Percentiles rank a stretch among this genome's conserved stretches.
Conservation (phyloP, 2,329 filamentous ascomycete genomes). For the Fusarium ambrosium region DNA sequence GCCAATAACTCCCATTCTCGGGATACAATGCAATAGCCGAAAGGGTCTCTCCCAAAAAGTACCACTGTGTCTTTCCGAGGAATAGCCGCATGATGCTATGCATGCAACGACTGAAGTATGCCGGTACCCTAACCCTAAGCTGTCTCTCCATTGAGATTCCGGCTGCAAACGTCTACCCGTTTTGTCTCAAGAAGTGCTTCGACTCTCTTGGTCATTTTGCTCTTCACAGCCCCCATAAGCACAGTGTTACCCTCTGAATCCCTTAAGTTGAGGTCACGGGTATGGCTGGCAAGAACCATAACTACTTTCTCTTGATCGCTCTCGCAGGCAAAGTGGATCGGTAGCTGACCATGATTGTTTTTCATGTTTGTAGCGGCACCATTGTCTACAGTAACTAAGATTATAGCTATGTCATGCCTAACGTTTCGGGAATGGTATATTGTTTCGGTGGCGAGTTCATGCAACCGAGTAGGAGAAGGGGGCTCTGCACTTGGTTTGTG, state of each 20-base stretch:
- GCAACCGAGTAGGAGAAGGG: background rate
- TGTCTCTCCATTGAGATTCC: background rate
- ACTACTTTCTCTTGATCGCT: rapidly evolving
- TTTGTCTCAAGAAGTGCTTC: background rate
- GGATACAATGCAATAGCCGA: too few species aligned
- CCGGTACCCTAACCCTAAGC: background rate
- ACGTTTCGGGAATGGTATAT: rapidly evolving
- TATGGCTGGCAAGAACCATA: background rate
- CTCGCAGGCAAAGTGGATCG: background rate
- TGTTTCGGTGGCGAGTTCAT: background rate
- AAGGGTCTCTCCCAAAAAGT: too few species aligned
- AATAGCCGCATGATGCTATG: too few species aligned
- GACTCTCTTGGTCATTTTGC: background rate
- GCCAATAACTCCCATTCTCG: too few species aligned
- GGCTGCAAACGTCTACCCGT: background rate
- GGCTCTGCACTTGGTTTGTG: background rate
- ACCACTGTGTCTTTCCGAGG: too few species aligned
- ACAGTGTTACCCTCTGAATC: background rate
- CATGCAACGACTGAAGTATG: background rate
- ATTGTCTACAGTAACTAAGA: background rate
- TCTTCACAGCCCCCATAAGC: background rate
- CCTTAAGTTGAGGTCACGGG: background rate
- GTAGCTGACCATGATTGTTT: background rate
- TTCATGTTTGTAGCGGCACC: background rate
- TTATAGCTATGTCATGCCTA: background rate